phyloP scores from a whole-genome alignment of 805 yeast species.

The Pichia scutulata region DNA sequence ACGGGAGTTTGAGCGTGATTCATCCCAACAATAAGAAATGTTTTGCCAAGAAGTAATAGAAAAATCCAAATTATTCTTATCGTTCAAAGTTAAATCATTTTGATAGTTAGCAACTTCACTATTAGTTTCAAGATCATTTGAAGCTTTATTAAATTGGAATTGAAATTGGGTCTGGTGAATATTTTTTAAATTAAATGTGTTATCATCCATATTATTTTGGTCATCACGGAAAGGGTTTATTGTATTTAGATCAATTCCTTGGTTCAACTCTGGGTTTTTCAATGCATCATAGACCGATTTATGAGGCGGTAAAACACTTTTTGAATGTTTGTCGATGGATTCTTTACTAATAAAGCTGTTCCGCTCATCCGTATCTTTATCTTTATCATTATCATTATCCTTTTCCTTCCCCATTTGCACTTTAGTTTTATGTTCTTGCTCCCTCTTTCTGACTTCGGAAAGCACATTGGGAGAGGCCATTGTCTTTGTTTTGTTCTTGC shows the following conservation, averaged over 20 bases:
- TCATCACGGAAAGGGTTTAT: not conserved
- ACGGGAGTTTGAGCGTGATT: not conserved
- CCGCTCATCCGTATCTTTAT: not conserved
- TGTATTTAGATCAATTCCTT: constrained; percentile 12
- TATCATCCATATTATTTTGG: not conserved
- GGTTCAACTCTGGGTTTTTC: constrained; percentile 28
- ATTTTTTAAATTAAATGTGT: not conserved
- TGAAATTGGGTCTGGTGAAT: not conserved
- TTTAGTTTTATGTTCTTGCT: not conserved
- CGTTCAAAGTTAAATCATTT: constrained; percentile 3
- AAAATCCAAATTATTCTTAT: constrained; percentile 20
- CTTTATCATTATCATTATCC: not conserved
- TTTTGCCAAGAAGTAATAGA: constrained; percentile 31
- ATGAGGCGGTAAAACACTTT: constrained; percentile 24
- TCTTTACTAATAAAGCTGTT: not conserved
- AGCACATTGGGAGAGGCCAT: not conserved
- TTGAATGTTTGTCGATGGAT: no score
- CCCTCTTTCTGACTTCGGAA: not conserved
- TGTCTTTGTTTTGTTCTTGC: not conserved
- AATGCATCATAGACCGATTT: constrained; percentile 26
- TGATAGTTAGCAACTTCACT: not conserved
- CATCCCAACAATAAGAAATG: constrained; percentile 13
- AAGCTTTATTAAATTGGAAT: not conserved
- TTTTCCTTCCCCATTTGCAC: not conserved
- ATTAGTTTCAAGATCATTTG: not conserved